A percentile compares a stretch with the other conserved stretches of the same genome.
phyloP scores from a whole-genome alignment of 192 early-diverging fungal species.

The Backusella luteola region DNA sequence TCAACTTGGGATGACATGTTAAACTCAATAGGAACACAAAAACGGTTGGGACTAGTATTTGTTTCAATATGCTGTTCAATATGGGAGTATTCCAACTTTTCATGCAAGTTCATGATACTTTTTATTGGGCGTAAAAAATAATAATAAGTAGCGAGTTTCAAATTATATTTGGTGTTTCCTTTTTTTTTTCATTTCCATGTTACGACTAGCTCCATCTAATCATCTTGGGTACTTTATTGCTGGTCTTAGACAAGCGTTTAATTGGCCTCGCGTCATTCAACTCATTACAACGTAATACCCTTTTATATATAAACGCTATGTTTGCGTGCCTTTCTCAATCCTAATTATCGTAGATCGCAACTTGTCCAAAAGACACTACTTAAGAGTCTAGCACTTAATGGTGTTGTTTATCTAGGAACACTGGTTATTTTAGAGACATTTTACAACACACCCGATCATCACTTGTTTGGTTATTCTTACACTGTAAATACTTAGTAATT shows the following conservation, averaged over 20 bases:
- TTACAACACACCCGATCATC: conserved; percentile 24
- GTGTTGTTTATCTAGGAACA: conserved; percentile 25
- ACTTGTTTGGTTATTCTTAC: conserved; percentile 30
- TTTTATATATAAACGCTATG: neutral
- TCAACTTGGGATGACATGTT: too few species aligned
- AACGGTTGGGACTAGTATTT: too few species aligned
- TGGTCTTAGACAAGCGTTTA: conserved; percentile 25
- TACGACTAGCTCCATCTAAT: neutral
- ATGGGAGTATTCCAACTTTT: too few species aligned
- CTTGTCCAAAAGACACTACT: conserved; percentile 23
- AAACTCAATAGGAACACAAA: too few species aligned
- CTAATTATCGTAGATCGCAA: conserved; percentile 17
- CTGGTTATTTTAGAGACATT: conserved; percentile 29
- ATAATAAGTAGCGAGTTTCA: too few species aligned
- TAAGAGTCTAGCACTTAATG: conserved; percentile 29
- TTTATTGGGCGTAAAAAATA: too few species aligned
- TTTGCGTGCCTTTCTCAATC: neutral
- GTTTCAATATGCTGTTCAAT: too few species aligned
- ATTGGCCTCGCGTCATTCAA: conserved; percentile 31
- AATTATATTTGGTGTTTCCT: neutral
- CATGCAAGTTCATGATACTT: too few species aligned
- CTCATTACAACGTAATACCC: conserved; percentile 27
- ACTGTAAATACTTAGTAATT: neutral
- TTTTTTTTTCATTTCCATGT: neutral
- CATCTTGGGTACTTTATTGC: conserved; percentile 17